Percentiles rank a stretch among this genome's conserved stretches.
Evolutionary conservation across 768 basidiomycete genomes (phyloP).

Genomic region (Neoboletus subvelutipes): DNA sequence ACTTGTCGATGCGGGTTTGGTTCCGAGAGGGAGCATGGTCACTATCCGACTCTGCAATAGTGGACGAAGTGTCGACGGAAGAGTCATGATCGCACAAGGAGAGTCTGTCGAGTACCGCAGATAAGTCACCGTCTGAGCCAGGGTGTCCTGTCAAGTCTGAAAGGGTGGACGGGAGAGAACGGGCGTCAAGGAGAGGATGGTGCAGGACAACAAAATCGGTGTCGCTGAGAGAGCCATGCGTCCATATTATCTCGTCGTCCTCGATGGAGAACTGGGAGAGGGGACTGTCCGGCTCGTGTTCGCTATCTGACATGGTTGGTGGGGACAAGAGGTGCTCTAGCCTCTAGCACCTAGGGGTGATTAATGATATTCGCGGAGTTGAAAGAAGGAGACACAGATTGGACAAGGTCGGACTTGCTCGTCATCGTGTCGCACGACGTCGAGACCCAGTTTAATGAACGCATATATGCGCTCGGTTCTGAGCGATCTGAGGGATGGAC

Average conservation of each 20-base stretch:
- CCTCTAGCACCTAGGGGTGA: neutral
- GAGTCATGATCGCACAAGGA: constrained; percentile 16
- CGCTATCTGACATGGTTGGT: constrained; percentile 15
- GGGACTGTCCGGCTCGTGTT: constrained; percentile 7
- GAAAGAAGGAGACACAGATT: neutral
- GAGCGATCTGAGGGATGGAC: neutral
- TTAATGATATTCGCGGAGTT: constrained; percentile 18
- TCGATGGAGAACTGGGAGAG: constrained; percentile 18
- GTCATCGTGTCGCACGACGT: constrained; percentile 10
- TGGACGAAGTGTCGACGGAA: constrained; percentile 1
- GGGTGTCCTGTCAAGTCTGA: constrained; percentile 3
- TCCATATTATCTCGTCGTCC: constrained; percentile 28
- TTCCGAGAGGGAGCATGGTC: neutral
- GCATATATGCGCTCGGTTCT: neutral
- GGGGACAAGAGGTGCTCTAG: neutral
- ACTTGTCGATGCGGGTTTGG: neutral
- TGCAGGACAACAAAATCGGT: constrained; percentile 28
- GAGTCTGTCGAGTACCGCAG: constrained; percentile 16
- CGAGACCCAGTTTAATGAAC: neutral
- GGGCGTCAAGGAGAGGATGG: constrained; percentile 17
- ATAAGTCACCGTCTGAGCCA: constrained; percentile 14
- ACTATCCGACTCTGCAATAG: constrained; percentile 10
- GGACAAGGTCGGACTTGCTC: constrained; percentile 10
- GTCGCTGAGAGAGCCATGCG: constrained; percentile 3
- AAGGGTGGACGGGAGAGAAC: constrained; percentile 13